phyloP scores from a whole-genome alignment of 2,329 filamentous ascomycete species.

The Paradendryphiella salina region DNA sequence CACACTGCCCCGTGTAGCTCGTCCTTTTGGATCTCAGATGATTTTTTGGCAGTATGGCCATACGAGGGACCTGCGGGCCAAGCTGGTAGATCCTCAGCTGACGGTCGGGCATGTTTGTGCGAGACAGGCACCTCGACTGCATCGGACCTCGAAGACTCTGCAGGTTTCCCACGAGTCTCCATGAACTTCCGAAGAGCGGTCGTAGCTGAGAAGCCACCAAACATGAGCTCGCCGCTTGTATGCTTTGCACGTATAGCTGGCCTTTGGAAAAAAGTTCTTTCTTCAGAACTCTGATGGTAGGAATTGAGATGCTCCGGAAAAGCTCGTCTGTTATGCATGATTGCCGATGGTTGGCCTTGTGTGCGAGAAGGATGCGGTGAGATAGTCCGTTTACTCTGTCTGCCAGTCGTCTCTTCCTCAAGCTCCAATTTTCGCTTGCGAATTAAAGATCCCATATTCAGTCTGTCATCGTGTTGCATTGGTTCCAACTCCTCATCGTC shows the following conservation, averaged over 20 bases:
- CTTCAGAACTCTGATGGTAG: not conserved
- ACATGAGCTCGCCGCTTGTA: constrained; percentile 32
- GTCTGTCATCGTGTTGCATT: constrained; percentile 20
- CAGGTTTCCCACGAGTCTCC: constrained; percentile 49
- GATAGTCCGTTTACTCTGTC: not conserved
- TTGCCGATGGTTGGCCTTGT: not conserved
- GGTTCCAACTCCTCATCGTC: constrained; percentile 38
- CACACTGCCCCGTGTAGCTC: not conserved
- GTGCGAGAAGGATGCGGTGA: not conserved
- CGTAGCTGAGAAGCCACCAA: constrained; percentile 48
- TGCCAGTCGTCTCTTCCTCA: constrained; percentile 17
- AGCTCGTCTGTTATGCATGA: not conserved
- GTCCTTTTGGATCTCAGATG: not conserved
- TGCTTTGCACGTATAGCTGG: not conserved
- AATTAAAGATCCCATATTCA: constrained; percentile 46
- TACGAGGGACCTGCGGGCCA: not conserved
- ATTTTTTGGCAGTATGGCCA: not conserved
- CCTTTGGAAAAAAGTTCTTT: not conserved
- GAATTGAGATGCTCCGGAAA: not conserved
- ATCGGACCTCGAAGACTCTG: not conserved
- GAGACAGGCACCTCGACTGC: not conserved
- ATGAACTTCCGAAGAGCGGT: constrained; percentile 57
- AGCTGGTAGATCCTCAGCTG: not conserved
- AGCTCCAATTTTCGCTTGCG: constrained; percentile 44
- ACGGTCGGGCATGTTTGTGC: too few relatives aligned